Evolutionary conservation across 805 yeast species (phyloP).

Genomic region (Jamesozyma hellenica): DNA sequence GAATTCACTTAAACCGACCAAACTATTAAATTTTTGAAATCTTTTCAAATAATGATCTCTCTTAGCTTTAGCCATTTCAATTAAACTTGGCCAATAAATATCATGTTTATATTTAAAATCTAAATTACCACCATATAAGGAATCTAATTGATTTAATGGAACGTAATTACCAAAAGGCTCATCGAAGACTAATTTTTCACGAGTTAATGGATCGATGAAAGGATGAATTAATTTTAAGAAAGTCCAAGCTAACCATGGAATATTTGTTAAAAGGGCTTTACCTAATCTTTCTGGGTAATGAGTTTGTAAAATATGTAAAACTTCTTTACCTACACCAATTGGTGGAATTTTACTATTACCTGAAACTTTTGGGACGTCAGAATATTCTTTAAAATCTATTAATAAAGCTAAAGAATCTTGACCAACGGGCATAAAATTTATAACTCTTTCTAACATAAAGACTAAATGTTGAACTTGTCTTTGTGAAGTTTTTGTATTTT

Average conservation of each 20-base stretch:
- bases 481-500: constrained; percentile 81
- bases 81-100: constrained; percentile 67
- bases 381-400: constrained; percentile 80
- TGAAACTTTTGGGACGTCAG: constrained; percentile 43
- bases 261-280: constrained; percentile 79
- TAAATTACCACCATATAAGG: constrained; percentile 73
- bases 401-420: constrained; percentile 87
- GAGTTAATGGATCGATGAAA: constrained; percentile 89
- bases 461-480: constrained; percentile 95
- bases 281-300: constrained; percentile 98
- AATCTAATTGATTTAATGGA: constrained; percentile 71
- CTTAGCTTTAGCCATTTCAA: constrained; percentile 48
- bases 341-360: constrained; percentile 74
- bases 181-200: constrained; percentile 86
- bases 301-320: constrained; percentile 83
- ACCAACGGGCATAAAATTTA: constrained; percentile 92
- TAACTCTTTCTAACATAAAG: constrained; percentile 82
- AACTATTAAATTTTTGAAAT: constrained; percentile 59
- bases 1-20: constrained; percentile 71
- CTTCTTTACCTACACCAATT: constrained; percentile 79
- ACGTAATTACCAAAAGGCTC: constrained; percentile 81
- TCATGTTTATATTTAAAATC: constrained; percentile 78
- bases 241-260: constrained; percentile 91
- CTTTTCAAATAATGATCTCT: constrained; percentile 56
- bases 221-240: constrained; percentile 87